A percentile compares a stretch with the other conserved stretches of the same genome.
These are phyloP conservation scores for Coelastrella sp. DNA, from an alignment of 139 green algal genomes.

Conservation along the genomic window DNA sequence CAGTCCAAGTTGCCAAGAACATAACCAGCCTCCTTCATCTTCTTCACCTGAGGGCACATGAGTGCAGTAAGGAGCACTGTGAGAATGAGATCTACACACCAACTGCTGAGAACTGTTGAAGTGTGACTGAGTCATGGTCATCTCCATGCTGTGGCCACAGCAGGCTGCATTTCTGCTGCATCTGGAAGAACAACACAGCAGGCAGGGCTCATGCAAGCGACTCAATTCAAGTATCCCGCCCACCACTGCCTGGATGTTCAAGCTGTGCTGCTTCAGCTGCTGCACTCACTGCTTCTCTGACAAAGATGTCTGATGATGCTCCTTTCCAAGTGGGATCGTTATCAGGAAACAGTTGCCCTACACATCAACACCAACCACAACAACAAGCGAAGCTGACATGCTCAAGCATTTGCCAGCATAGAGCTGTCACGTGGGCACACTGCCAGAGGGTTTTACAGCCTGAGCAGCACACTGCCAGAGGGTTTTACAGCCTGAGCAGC, in stretches of 20 bases:
- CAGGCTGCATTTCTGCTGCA: too few relatives aligned
- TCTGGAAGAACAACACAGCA: neutral
- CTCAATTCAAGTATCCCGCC: neutral
- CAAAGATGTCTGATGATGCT: slow-evolving; percentile 89
- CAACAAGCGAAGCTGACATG: neutral
- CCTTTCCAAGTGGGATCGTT: slow-evolving; percentile 99
- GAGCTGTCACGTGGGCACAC: too few relatives aligned
- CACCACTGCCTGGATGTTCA: neutral
- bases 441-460: too few relatives aligned
- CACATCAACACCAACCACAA: neutral
- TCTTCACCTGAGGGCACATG: slow-evolving; percentile 66
- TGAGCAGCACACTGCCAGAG: too few relatives aligned
- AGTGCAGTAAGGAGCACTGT: neutral
- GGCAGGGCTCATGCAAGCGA: neutral
- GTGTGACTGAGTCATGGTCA: too few relatives aligned
- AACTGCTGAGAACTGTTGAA: too few relatives aligned
- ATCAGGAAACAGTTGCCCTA: slow-evolving; percentile 98
- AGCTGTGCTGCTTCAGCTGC: neutral
- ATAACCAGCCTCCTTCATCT: slow-evolving; percentile 92
- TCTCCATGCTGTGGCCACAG: too few relatives aligned
- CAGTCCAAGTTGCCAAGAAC: slow-evolving; percentile 95
- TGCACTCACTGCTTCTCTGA: slow-evolving; percentile 76
- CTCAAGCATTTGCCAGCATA: too few relatives aligned
- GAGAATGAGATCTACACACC: neutral
- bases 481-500: too few relatives aligned